Evolutionary conservation across 768 basidiomycete genomes (phyloP).

Genomic region (Hypholoma fasciculare): DNA sequence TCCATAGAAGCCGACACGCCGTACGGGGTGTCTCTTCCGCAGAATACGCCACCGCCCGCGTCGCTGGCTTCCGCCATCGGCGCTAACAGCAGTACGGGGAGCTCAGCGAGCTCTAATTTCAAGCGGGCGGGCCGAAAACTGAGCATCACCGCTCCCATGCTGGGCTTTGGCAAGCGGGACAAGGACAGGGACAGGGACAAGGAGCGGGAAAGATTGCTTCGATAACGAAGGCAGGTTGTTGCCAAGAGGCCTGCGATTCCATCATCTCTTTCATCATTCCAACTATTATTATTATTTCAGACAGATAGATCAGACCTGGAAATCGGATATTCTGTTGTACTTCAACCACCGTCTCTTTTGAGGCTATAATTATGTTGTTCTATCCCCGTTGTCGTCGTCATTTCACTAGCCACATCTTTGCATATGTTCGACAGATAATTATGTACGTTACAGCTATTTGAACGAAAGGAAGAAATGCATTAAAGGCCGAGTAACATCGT

Average conservation of each 20-base stretch:
- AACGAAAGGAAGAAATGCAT: not conserved
- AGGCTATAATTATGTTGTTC: slow-evolving; percentile 6
- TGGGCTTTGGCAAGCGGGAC: slow-evolving; percentile 57
- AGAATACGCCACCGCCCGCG: slow-evolving; percentile 11
- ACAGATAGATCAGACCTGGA: slow-evolving; percentile 6
- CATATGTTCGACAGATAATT: not conserved
- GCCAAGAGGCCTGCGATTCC: no score
- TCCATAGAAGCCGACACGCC: slow-evolving; percentile 1
- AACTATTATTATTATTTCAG: slow-evolving; percentile 9
- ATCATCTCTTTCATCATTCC: slow-evolving; percentile 9
- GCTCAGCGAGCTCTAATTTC: slow-evolving; percentile 17
- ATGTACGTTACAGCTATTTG: not conserved
- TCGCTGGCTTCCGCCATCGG: slow-evolving; percentile 21
- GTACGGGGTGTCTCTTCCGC: not conserved
- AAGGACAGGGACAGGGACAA: slow-evolving; percentile 37
- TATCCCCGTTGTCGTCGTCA: not conserved
- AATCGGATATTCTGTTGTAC: slow-evolving; percentile 8
- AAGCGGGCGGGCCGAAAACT: slow-evolving; percentile 58
- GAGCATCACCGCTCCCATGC: slow-evolving; percentile 64
- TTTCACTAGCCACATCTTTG: slow-evolving; percentile 3
- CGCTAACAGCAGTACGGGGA: slow-evolving; percentile 20
- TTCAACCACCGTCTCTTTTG: not conserved
- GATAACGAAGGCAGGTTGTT: slow-evolving; percentile 3
- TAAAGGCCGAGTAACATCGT: no score
- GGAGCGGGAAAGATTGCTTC: slow-evolving; percentile 13